Base-by-base conservation (phyloP, 192 early-diverging fungal genomes). In the Jimgerdemannia flammicorona region DNA sequence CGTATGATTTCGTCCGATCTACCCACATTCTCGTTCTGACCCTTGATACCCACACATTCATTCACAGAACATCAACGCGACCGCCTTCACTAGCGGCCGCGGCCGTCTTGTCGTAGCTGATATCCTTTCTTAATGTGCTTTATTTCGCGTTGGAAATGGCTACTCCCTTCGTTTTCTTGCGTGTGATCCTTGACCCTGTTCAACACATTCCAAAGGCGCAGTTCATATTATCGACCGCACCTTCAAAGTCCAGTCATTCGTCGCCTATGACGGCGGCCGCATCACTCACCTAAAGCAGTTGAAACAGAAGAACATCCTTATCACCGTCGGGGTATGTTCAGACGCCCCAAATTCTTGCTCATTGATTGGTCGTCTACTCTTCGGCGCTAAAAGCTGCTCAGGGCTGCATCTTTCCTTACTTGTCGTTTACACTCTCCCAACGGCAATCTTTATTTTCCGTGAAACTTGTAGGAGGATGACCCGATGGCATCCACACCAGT, bases 221-320 rank as follows among this genome's bases (percentile, higher is more conserved):
- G 86, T 95, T 4, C 89, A 92, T 79, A 86, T 93, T 69, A 84
- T 92, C 74, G 91, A 92, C 74, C 85, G 87, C 63, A 70, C 77
- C 14, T 87, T 94, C 66, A 85, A 88, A 41, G 87, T 87, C 11
- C 87, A 87, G 69, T 87, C 90, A 40, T 92, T 94, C 75, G 70
- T 89, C 59, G 91, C 90, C 8, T 84, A 84, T 29, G 82, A 88
- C 10, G 85, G 85, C 29, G 87, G 88, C 40, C 87, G 88, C 67
- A 88, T 98, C 44, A 92, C 94, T 0, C 96, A 97, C 73, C 83
- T 98, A 84, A 87, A 92, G 72, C 91, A 93, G 71, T 83, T 96
- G 70, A 91, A 90, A 72, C 88, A 93, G 75, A 84, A 87, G 70
- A 95, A 95, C 67, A 90, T 90, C 4, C 80, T 98, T 65, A 80